Conservation (phyloP, 1,284 basidiomycete species). For the Coniferiporia weirii region DNA sequence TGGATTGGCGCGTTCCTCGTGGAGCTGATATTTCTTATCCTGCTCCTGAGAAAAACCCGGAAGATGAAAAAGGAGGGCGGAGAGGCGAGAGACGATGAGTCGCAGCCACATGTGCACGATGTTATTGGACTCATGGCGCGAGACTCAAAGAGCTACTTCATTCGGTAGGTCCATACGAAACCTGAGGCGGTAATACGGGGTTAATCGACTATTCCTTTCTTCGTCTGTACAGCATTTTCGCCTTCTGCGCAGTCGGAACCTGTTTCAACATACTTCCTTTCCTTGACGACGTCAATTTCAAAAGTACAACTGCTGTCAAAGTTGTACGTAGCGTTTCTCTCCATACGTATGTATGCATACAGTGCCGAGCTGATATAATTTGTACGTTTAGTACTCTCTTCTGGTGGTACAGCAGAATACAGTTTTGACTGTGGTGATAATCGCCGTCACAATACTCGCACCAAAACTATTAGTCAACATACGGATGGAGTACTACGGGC, state of each 20-base stretch:
- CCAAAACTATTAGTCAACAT: constrained; percentile 3
- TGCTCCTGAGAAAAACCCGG: not conserved
- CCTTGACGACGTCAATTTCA: not conserved
- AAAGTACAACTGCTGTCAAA: not conserved
- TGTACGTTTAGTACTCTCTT: not conserved
- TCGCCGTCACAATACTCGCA: constrained; percentile 3
- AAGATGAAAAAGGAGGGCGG: not conserved
- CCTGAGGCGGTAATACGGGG: not conserved
- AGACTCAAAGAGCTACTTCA: constrained; percentile 10
- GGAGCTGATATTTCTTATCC: constrained; percentile 2
- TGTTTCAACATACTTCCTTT: not conserved
- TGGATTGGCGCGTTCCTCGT: not conserved
- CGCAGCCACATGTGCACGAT: not conserved
- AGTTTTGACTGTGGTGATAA: not conserved
- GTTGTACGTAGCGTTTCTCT: no score
- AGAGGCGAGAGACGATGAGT: not conserved
- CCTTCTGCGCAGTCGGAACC: constrained; percentile 2
- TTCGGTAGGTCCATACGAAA: not conserved
- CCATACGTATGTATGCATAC: not conserved
- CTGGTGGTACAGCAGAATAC: not conserved
- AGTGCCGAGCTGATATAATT: not conserved
- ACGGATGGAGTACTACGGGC: not conserved
- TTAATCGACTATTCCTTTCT: not conserved
- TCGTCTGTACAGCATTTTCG: not conserved
- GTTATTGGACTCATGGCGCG: constrained; percentile 3